Evolutionary conservation across 106 monocot species (phyloP).

Genomic region (Posidonia australis): DNA sequence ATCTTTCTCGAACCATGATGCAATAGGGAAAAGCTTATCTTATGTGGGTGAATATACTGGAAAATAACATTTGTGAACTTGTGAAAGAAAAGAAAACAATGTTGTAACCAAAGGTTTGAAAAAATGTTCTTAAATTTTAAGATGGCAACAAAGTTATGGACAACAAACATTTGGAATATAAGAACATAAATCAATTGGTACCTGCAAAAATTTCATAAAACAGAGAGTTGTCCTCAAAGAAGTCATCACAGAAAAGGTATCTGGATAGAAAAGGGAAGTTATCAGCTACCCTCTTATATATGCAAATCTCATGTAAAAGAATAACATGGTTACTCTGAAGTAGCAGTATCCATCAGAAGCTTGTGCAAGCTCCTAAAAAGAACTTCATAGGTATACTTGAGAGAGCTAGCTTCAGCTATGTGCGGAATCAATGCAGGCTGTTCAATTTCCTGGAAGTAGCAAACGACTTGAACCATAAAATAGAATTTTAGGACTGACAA

Average conservation of each 20-base stretch:
- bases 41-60: too few species aligned
- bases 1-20: too few species aligned
- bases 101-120: too few species aligned
- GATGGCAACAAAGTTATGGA: not conserved
- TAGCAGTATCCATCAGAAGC: conserved; percentile 97
- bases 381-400: conserved; percentile 95
- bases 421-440: conserved; percentile 99
- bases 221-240: conserved; percentile 87
- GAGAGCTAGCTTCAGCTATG: conserved; percentile 95
- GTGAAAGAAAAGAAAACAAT: not conserved
- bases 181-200: conserved; percentile 8
- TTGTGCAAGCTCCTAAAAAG: conserved; percentile 97
- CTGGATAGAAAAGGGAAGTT: conserved; percentile 21
- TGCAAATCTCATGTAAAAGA: not conserved
- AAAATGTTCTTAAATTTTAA: too few species aligned
- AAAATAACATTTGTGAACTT: too few species aligned
- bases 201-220: conserved; percentile 98
- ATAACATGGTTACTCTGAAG: conserved; percentile 64
- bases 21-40: too few species aligned
- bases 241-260: conserved; percentile 93
- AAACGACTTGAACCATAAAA: not conserved
- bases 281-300: conserved; percentile 1
- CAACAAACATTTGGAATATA: not conserved
- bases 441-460: conserved; percentile 70
- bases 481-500: not conserved